A percentile compares a stretch with the other conserved stretches of the same genome.
Evolutionary conservation across 805 yeast species (phyloP).

Genomic region (Lachancea waltii): DNA sequence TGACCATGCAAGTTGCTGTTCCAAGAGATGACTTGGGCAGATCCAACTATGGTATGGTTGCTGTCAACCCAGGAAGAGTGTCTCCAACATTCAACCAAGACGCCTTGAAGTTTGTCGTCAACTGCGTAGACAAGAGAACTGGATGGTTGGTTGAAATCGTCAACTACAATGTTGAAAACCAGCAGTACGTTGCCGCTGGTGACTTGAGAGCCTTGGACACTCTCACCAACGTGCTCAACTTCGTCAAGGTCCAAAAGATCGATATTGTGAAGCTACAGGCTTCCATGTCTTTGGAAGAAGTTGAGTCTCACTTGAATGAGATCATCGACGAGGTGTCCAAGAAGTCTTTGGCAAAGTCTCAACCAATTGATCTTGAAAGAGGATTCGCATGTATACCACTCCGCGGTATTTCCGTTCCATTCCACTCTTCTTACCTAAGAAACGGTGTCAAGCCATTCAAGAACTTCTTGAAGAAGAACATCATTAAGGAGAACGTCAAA

Average conservation of each 20-base stretch:
- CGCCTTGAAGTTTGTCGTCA: constrained; percentile 90
- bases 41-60: constrained; percentile 99
- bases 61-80: constrained; percentile 94
- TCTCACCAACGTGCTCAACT: constrained; percentile 85
- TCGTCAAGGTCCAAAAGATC: constrained; percentile 88
- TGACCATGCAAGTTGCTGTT: constrained; percentile 99
- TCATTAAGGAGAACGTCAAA: constrained; percentile 89
- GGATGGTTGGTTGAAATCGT: constrained; percentile 96
- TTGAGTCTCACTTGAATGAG: constrained; percentile 79
- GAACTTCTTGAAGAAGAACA: constrained; percentile 93
- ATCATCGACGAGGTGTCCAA: constrained; percentile 81
- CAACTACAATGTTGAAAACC: constrained; percentile 95
- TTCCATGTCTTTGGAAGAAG: constrained; percentile 77
- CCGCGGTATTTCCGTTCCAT: constrained; percentile 98
- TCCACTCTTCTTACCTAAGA: constrained; percentile 98
- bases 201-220: constrained; percentile 93
- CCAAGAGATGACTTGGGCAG: constrained; percentile 94
- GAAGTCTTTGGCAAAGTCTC: constrained; percentile 80
- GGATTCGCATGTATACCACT: constrained; percentile 98
- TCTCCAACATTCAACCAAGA: constrained; percentile 84
- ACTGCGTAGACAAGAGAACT: constrained; percentile 75
- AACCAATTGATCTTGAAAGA: constrained; percentile 94
- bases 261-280: constrained; percentile 85
- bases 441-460: constrained; percentile 99
- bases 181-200: constrained; percentile 98